A percentile compares a stretch with the other conserved stretches of the same genome.
Conservation (phyloP, 2,329 filamentous ascomycete genomes). For the Pseudocercospora crystallina region DNA sequence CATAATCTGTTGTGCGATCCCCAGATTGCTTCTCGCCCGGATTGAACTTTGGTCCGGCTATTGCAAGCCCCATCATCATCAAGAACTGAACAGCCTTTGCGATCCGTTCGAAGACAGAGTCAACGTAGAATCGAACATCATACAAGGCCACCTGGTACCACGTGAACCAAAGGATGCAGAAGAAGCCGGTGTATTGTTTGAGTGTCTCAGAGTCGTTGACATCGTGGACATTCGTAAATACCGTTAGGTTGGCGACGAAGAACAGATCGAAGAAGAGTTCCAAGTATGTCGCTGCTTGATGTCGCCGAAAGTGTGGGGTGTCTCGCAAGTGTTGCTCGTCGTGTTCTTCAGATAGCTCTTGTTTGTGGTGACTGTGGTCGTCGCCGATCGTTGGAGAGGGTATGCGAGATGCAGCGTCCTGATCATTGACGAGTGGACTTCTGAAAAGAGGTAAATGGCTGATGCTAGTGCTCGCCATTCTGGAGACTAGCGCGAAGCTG, state of each 20-base stretch:
- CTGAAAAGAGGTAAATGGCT: slow-evolving; percentile 3
- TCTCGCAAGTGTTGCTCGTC: neutral
- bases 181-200: slow-evolving; percentile 52
- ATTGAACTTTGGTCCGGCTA: slow-evolving; percentile 51
- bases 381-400: too few species aligned
- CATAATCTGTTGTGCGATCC: slow-evolving; percentile 24
- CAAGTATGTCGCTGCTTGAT: slow-evolving; percentile 54
- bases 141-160: slow-evolving; percentile 65
- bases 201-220: slow-evolving; percentile 51
- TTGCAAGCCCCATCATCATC: slow-evolving; percentile 65
- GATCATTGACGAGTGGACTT: neutral
- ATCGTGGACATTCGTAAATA: slow-evolving; percentile 58
- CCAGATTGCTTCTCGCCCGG: slow-evolving; percentile 35
- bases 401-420: neutral
- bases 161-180: slow-evolving; percentile 64
- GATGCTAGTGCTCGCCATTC: slow-evolving; percentile 1
- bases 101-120: slow-evolving; percentile 62
- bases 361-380: neutral
- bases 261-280: slow-evolving; percentile 62
- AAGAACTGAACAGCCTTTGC: slow-evolving; percentile 62
- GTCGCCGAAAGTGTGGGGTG: slow-evolving; percentile 14
- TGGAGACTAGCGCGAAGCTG: too few species aligned
- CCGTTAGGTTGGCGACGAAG: slow-evolving; percentile 64
- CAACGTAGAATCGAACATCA: slow-evolving; percentile 65
- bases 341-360: neutral